Conservation (phyloP, 2,329 filamentous ascomycete genomes). For the Allantophomopsis lycopodina region DNA sequence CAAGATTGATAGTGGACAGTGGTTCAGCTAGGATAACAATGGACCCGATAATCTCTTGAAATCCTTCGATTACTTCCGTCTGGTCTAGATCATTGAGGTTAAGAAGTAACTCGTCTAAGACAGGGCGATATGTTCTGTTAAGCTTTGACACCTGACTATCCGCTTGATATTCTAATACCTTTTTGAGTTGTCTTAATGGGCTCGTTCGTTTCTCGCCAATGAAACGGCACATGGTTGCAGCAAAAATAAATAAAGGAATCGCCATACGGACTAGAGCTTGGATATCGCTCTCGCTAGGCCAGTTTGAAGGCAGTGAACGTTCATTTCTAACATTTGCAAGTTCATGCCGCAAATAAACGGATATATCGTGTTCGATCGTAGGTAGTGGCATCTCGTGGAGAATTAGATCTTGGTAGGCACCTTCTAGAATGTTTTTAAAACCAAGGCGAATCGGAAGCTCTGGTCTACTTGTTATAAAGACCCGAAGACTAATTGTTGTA, state of each 20-base stretch:
- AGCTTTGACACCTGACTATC: conserved; percentile 8
- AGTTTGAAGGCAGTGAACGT: conserved; percentile 5
- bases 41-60: conserved; percentile 9
- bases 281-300: conserved; percentile 16
- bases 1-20: conserved; percentile 8
- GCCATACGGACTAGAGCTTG: conserved; percentile 15
- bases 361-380: conserved; percentile 23
- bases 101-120: conserved; percentile 8
- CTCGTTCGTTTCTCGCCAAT: conserved; percentile 11
- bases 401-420: conserved; percentile 16
- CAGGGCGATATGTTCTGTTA: conserved; percentile 11
- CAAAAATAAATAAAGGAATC: conserved; percentile 22
- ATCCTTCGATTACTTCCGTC: conserved; percentile 9
- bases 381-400: conserved; percentile 21
- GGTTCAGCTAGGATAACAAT: conserved; percentile 7
- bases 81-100: conserved; percentile 3
- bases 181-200: conserved; percentile 10
- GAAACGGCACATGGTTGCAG: conserved; percentile 18
- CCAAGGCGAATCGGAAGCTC: conserved; percentile 23
- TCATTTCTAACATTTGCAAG: conserved; percentile 14
- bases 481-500: conserved; percentile 10
- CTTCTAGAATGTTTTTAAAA: conserved; percentile 13
- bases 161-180: conserved; percentile 11
- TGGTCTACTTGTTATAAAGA: conserved; percentile 29
- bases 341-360: conserved; percentile 17